These are phyloP conservation scores for Ustilago esculenta DNA, from an alignment of 1,284 basidiomycete genomes.

Conservation along the genomic window DNA sequence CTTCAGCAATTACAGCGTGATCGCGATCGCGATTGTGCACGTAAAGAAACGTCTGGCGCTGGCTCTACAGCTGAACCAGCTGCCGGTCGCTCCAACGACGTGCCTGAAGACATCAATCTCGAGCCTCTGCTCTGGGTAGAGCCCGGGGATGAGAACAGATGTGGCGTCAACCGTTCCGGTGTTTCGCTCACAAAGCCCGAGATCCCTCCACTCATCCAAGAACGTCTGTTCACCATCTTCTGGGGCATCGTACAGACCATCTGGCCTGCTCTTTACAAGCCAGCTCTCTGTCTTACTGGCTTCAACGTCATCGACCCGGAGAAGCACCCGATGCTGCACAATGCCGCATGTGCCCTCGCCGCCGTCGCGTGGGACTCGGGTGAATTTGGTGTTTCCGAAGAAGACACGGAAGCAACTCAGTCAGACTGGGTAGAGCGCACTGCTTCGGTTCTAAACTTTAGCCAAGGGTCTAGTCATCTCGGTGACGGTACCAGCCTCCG, in stretches of 20 bases:
- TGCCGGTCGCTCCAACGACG: not conserved
- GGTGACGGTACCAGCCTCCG: slow-evolving; percentile 21
- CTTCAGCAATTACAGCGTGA: slow-evolving; percentile 28
- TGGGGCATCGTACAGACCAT: slow-evolving; percentile 46
- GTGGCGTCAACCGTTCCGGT: slow-evolving; percentile 31
- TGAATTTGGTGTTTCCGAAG: slow-evolving; percentile 31
- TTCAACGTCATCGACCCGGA: slow-evolving; percentile 43
- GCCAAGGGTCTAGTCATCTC: slow-evolving; percentile 16
- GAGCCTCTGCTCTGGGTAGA: slow-evolving; percentile 44
- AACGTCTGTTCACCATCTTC: slow-evolving; percentile 46
- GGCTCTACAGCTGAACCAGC: not conserved
- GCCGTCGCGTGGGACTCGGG: slow-evolving; percentile 48
- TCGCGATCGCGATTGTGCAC: slow-evolving; percentile 6
- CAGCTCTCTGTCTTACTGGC: slow-evolving; percentile 24
- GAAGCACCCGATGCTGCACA: slow-evolving; percentile 52
- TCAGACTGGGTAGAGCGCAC: slow-evolving; percentile 44
- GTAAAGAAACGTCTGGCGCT: not conserved
- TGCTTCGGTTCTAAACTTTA: slow-evolving; percentile 35
- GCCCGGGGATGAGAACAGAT: slow-evolving; percentile 21
- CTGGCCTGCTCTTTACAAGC: slow-evolving; percentile 53
- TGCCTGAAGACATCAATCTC: slow-evolving; percentile 23
- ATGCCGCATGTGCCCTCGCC: slow-evolving; percentile 46
- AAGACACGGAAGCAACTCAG: slow-evolving; percentile 37
- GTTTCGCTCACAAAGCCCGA: slow-evolving; percentile 37
- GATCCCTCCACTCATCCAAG: slow-evolving; percentile 42